These are phyloP conservation scores for Stenocarpella maydis DNA, from an alignment of 2,329 filamentous ascomycete species.

Conservation along the genomic window DNA sequence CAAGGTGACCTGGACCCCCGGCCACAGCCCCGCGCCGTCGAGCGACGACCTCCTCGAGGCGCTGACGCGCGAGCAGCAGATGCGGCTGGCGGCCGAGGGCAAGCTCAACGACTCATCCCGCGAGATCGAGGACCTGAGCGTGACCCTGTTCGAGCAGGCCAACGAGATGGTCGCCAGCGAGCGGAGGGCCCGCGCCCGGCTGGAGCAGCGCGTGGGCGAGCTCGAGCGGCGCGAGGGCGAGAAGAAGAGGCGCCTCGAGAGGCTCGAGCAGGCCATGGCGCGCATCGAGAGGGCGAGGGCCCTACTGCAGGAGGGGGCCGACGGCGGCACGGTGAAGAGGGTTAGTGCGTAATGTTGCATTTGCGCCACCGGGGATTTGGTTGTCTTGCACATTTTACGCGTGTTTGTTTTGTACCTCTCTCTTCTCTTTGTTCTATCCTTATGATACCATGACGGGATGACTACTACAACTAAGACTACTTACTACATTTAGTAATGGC, in stretches of 20 bases:
- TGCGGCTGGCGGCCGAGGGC: conserved; percentile 74
- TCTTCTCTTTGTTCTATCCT: neutral
- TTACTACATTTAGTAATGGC: neutral
- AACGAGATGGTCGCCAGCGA: conserved; percentile 89
- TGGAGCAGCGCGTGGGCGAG: conserved; percentile 74
- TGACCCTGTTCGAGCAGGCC: conserved; percentile 79
- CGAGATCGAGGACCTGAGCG: conserved; percentile 82
- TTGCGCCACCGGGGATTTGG: neutral
- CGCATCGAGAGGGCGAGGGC: conserved; percentile 75
- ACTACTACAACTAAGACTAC: neutral
- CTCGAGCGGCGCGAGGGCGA: conserved; percentile 76
- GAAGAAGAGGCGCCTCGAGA: conserved; percentile 73
- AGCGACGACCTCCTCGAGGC: conserved; percentile 66
- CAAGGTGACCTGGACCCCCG: conserved; percentile 27
- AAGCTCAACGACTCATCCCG: conserved; percentile 70
- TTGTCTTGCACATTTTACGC: neutral
- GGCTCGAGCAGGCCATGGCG: conserved; percentile 74
- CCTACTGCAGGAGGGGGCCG: conserved; percentile 56
- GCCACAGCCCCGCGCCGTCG: conserved; percentile 38
- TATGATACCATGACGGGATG: conserved; percentile 27
- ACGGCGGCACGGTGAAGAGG: conserved; percentile 7
- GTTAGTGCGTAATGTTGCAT: conserved; percentile 27
- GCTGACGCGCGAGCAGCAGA: conserved; percentile 70
- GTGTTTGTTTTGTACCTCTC: neutral
- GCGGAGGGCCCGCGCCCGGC: conserved; percentile 71